These are phyloP conservation scores for Ambrosia hybrid DNA, from an alignment of 140 eudicot genomes.

Conservation along the genomic window DNA sequence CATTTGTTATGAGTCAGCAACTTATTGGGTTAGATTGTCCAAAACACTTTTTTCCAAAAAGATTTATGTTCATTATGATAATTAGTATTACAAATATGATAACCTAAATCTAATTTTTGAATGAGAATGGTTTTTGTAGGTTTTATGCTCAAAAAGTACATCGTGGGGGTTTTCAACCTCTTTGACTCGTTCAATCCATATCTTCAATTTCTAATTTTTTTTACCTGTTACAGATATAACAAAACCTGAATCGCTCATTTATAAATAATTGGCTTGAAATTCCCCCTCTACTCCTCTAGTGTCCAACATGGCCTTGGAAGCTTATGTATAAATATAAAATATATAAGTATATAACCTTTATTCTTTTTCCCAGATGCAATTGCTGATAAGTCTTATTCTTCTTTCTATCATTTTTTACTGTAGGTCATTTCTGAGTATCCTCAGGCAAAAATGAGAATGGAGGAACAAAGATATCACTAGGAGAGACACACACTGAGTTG, in stretches of 20 bases:
- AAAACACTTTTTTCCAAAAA: not conserved
- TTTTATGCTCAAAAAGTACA: not conserved
- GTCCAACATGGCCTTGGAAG: too few species aligned
- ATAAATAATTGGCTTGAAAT: too few species aligned
- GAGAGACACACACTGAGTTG: slow-evolving; percentile 64
- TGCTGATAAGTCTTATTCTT: slow-evolving; percentile 1
- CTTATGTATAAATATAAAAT: not conserved
- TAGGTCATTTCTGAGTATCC: slow-evolving; percentile 86
- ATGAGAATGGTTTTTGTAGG: not conserved
- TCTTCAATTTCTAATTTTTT: too few species aligned
- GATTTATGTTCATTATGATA: not conserved
- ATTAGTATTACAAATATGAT: not conserved
- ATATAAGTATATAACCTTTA: not conserved
- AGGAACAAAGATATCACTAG: slow-evolving; percentile 60
- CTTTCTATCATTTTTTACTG: not conserved
- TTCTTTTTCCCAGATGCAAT: not conserved
- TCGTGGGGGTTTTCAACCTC: not conserved
- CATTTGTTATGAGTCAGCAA: not conserved
- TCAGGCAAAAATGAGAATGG: slow-evolving; percentile 55
- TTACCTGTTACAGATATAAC: too few species aligned
- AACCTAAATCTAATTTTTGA: not conserved
- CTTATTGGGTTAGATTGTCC: not conserved
- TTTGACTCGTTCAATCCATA: not conserved
- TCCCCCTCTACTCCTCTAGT: not conserved
- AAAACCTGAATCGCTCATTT: too few species aligned